Conservation (phyloP, 352 stramenopile genomes). For the Phytophthora syringae region DNA sequence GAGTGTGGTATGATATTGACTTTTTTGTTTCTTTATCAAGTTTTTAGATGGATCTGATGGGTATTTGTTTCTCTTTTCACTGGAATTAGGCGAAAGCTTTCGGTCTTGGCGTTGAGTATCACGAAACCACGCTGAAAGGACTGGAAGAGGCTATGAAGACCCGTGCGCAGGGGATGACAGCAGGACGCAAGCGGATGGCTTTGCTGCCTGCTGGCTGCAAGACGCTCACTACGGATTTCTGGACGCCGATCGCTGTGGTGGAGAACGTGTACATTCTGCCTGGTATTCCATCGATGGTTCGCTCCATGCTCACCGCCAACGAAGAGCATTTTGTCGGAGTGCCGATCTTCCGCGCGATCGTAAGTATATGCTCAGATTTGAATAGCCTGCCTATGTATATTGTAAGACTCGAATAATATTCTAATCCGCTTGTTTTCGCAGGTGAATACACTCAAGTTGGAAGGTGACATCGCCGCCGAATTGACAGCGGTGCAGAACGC, state of each 20-base stretch:
- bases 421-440: constrained; percentile 21
- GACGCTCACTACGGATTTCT: constrained; percentile 57
- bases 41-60: neutral
- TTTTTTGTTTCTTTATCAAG: constrained; percentile 2
- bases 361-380: constrained; percentile 35
- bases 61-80: constrained; percentile 5
- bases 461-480: constrained; percentile 70
- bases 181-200: constrained; percentile 78
- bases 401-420: constrained; percentile 12
- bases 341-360: constrained; percentile 76
- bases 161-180: constrained; percentile 53
- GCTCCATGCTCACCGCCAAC: constrained; percentile 83
- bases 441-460: constrained; percentile 72
- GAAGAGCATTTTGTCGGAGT: constrained; percentile 82
- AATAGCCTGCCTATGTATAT: constrained; percentile 1
- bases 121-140: constrained; percentile 69
- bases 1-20: constrained; percentile 52
- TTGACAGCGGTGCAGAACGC: constrained; percentile 73
- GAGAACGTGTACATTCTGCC: constrained; percentile 89
- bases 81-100: constrained; percentile 73
- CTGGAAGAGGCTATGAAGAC: constrained; percentile 55
- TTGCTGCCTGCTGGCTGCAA: constrained; percentile 68
- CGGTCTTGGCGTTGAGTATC: constrained; percentile 64
- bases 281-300: constrained; percentile 82
- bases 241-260: constrained; percentile 79